Conservation (phyloP, 257 asterid species). For the Nyctanthes arbortristis region DNA sequence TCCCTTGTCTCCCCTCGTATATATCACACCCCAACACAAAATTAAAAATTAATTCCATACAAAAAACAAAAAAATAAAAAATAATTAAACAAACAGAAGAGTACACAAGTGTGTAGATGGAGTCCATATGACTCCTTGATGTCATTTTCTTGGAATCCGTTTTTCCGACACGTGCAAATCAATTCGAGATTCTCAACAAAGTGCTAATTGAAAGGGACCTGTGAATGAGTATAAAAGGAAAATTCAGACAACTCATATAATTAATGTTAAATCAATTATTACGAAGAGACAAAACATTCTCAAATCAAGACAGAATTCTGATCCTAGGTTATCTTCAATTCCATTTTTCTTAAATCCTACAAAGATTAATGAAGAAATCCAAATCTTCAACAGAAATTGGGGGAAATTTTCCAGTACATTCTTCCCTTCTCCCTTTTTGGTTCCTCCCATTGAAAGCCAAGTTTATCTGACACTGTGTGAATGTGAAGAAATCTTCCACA, state of each 20-base stretch:
- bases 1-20: too few relatives aligned
- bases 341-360: background rate
- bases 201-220: conserved; percentile 32
- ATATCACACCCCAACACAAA: too few relatives aligned
- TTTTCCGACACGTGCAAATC: conserved; percentile 34
- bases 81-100: too few relatives aligned
- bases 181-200: conserved; percentile 4
- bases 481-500: conserved; percentile 49
- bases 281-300: conserved; percentile 18
- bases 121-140: background rate
- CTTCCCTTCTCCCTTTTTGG: conserved; percentile 20
- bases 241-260: conserved; percentile 29
- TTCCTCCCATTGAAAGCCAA: conserved; percentile 54
- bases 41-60: too few relatives aligned
- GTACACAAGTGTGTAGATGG: too few relatives aligned
- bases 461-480: conserved; percentile 37
- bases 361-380: background rate
- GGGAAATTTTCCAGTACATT: background rate
- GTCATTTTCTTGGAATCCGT: conserved; percentile 15
- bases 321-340: conserved; percentile 16
- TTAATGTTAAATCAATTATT: too few relatives aligned
- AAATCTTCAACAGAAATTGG: background rate
- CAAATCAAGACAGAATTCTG: background rate
- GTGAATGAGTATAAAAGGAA: conserved; percentile 18
- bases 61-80: too few relatives aligned